phyloP scores from a whole-genome alignment of 225 moss, liverwort and hornwort genomes.

The Marchantia paleacea region DNA sequence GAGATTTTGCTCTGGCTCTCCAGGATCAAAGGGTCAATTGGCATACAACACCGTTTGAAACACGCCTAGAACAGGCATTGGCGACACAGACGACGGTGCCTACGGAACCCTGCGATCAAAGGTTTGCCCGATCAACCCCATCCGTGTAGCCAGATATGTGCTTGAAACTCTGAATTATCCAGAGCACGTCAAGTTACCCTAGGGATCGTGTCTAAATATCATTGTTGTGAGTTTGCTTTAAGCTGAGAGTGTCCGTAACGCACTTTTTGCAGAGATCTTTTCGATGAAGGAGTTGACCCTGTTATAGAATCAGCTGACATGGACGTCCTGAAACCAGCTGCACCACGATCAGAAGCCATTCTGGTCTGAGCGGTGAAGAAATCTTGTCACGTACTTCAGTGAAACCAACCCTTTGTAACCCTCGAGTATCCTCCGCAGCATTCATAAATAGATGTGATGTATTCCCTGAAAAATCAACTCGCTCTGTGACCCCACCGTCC shows the following conservation, averaged over 20 bases:
- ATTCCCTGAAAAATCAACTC: slow-evolving; percentile 3
- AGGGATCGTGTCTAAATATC: not conserved
- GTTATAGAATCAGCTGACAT: not conserved
- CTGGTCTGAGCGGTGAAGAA: slow-evolving; percentile 8
- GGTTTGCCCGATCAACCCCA: slow-evolving; percentile 19
- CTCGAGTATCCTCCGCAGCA: slow-evolving; percentile 11
- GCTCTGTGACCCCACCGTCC: not conserved
- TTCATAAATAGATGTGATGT: slow-evolving; percentile 8
- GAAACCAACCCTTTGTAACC: slow-evolving; percentile 7
- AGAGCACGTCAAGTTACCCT: not conserved
- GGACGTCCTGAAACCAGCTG: not conserved
- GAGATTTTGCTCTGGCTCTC: slow-evolving; percentile 12
- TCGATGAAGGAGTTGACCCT: slow-evolving; percentile 19
- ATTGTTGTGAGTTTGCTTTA: not conserved
- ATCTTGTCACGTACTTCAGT: not conserved
- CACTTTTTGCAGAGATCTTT: slow-evolving; percentile 27
- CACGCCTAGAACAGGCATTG: slow-evolving; percentile 71
- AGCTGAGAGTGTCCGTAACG: slow-evolving; percentile 2
- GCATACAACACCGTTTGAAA: slow-evolving; percentile 57
- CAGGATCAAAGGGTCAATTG: slow-evolving; percentile 63
- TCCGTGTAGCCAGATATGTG: not conserved
- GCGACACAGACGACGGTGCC: slow-evolving; percentile 45
- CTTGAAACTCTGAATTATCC: not conserved
- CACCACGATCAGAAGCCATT: not conserved
- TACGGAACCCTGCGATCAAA: slow-evolving; percentile 23